Evolutionary conservation across 768 basidiomycete species (phyloP).

Genomic region (Calocybe cyanea): DNA sequence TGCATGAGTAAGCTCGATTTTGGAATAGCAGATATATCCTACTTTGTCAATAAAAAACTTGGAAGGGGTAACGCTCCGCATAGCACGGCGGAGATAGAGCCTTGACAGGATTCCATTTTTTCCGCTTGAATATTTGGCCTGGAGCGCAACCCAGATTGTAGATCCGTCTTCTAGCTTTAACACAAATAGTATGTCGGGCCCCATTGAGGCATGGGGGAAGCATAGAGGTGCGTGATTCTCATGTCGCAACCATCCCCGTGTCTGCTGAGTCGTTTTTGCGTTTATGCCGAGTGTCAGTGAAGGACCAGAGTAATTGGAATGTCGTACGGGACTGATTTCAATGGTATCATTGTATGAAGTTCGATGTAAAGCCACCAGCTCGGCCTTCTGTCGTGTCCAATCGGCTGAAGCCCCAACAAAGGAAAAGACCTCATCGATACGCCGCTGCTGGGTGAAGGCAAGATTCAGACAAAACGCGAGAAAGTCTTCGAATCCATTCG

Average conservation of each 20-base stretch:
- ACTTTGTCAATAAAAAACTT: slow-evolving; percentile 39
- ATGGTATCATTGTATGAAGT: slow-evolving; percentile 12
- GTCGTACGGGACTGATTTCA: slow-evolving; percentile 26
- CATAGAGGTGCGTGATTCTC: slow-evolving; percentile 29
- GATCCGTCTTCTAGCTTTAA: slow-evolving; percentile 30
- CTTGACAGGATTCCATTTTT: slow-evolving; percentile 28
- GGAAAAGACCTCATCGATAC: slow-evolving; percentile 32
- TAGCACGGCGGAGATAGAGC: slow-evolving; percentile 29
- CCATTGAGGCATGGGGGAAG: slow-evolving; percentile 38
- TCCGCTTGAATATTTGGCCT: slow-evolving; percentile 35
- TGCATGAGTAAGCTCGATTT: too few relatives aligned
- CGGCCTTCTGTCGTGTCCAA: slow-evolving; percentile 34
- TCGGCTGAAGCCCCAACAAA: slow-evolving; percentile 28
- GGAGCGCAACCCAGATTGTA: slow-evolving; percentile 39
- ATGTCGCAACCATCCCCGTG: slow-evolving; percentile 33
- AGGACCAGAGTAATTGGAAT: slow-evolving; percentile 27
- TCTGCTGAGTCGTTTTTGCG: slow-evolving; percentile 30
- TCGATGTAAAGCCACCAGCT: slow-evolving; percentile 32
- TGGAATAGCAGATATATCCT: background rate
- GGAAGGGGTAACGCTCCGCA: slow-evolving; percentile 39
- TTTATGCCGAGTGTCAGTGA: slow-evolving; percentile 35
- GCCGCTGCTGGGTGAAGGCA: slow-evolving; percentile 28
- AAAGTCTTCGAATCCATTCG: slow-evolving; percentile 45
- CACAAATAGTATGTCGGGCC: slow-evolving; percentile 40
- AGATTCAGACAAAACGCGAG: slow-evolving; percentile 38